Percentiles rank a stretch among this genome's conserved stretches.
Conservation (phyloP, 129 eudicot genomes). For the Apium graveolens region DNA sequence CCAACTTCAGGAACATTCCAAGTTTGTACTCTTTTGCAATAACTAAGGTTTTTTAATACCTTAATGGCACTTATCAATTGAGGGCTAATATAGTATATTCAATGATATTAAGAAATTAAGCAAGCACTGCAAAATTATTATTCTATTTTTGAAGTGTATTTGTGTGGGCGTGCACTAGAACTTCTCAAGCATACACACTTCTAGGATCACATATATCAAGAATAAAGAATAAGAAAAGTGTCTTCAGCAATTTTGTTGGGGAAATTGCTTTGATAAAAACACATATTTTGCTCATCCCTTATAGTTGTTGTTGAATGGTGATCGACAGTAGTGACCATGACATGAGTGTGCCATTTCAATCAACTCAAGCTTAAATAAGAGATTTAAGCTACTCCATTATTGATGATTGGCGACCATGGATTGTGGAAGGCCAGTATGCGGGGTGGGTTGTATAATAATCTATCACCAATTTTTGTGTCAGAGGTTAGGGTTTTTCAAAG, state of each 20-base stretch:
- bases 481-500: no score
- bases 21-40: neutral
- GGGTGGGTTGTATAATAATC: slow-evolving; percentile 37
- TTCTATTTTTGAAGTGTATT: neutral
- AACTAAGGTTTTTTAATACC: neutral
- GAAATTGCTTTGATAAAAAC: neutral
- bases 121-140: neutral
- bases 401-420: slow-evolving; percentile 74
- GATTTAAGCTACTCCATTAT: slow-evolving; percentile 32
- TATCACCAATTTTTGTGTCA: neutral
- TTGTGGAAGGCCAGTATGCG: slow-evolving; percentile 40
- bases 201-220: neutral
- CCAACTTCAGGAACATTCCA: no score
- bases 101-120: neutral
- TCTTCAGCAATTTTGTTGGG: neutral
- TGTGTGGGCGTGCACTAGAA: neutral
- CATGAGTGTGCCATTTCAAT: slow-evolving; percentile 31
- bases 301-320: neutral
- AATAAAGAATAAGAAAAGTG: neutral
- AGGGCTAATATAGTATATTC: neutral
- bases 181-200: neutral
- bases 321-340: slow-evolving; percentile 60
- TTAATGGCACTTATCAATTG: neutral
- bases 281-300: neutral
- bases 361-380: slow-evolving; percentile 62